Evolutionary conservation across 176 grass and related monocot genomes (phyloP).

Genomic region (Thalia dealbata): DNA sequence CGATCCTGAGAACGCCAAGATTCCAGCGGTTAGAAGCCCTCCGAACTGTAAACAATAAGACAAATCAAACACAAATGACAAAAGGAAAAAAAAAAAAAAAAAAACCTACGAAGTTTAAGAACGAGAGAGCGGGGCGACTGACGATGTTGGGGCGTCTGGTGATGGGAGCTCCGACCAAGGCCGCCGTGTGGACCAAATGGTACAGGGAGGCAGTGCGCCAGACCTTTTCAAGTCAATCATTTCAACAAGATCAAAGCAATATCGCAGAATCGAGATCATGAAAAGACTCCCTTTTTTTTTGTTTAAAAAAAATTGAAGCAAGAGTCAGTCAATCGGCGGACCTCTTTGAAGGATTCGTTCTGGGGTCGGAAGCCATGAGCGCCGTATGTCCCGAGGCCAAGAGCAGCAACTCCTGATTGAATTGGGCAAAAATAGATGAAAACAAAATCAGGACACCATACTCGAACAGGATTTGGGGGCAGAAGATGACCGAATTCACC

Average conservation of each 20-base stretch:
- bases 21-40: slow-evolving; percentile 69
- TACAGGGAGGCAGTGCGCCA: slow-evolving; percentile 89
- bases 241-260: neutral
- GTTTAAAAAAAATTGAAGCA: neutral
- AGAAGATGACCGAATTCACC: slow-evolving; percentile 30
- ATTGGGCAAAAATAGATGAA: neutral
- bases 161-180: slow-evolving; percentile 73
- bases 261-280: neutral
- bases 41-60: slow-evolving; percentile 54
- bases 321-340: slow-evolving; percentile 8
- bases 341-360: slow-evolving; percentile 70
- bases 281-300: neutral
- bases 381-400: slow-evolving; percentile 83
- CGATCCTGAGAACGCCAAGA: slow-evolving; percentile 90
- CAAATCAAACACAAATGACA: neutral
- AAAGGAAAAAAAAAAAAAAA: neutral
- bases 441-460: neutral
- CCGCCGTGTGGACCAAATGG: slow-evolving; percentile 83
- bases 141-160: slow-evolving; percentile 63
- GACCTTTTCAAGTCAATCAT: slow-evolving; percentile 32
- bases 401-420: slow-evolving; percentile 57
- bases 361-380: slow-evolving; percentile 62
- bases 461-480: neutral
- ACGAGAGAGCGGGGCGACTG: slow-evolving; percentile 3
- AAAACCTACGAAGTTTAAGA: neutral